Evolutionary conservation across 192 early-diverging fungal species (phyloP), one percentile per base, ranked within the genome.

Genomic region (Coemansia sp.): DNA sequence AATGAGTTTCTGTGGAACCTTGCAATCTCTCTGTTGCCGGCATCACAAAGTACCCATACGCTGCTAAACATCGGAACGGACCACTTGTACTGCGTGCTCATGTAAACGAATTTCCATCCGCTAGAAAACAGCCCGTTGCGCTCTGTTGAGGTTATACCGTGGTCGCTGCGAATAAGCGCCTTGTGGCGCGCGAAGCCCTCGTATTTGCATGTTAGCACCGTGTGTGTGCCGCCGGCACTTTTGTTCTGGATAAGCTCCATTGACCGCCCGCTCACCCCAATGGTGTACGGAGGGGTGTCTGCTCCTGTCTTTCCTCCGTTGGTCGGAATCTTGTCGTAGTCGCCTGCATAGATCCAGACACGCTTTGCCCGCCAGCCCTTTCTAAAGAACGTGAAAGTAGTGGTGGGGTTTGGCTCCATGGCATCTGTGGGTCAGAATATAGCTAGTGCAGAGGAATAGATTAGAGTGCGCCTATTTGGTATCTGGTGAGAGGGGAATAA

Each of bases 21-120:
- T 40, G 57, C 57, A 16, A 59, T 16, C 17, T 38, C 38, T 41
- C 38, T 59, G 39, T 59, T 38, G 57, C 40, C 42, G 38, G 39
- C 38, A 10, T 59, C 57, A 5, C 7, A 0, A n/a, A 59, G 57
- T n/a, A 0, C 17, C 57, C 57, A 59, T 14, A 14, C 7, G 0
- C 16, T 39, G 8, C n/a, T 59, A 38, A 38, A 40, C 5, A 38
- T 11, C 5, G 38, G 6, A 8, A 14, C 13, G 5, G 57, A 16
- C 57, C 57, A 59, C 13, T 41, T 59, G 39, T 59, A 59, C 57
- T 59, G 4, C 37, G 38, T 41, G 57, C 57, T 59, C 57, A 59
- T 40, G 39, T 41, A 59, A 16, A 41, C n/a, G 16, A 59, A 59
- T 4, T 32, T 59, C 57, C 57, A 59, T 6, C 57, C 57, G 7